phyloP scores from a whole-genome alignment of 495 filamentous ascomycete genomes.

The Aspergillus hancockii region DNA sequence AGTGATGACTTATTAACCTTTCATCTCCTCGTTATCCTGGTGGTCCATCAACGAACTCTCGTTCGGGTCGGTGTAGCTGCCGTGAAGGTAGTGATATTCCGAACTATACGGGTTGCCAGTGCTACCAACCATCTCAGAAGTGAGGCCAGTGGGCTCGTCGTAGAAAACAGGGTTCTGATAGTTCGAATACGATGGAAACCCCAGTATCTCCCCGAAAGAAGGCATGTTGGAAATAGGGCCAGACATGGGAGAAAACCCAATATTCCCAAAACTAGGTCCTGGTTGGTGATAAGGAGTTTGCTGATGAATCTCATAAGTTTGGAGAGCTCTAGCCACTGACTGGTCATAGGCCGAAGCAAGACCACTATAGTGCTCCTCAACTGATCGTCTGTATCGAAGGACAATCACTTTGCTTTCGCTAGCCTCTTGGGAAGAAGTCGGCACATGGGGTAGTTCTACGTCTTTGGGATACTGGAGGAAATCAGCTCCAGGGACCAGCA shows the following conservation, averaged over 20 bases:
- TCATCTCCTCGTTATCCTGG: neutral
- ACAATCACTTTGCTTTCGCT: slow-evolving; percentile 8
- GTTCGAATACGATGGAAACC: neutral
- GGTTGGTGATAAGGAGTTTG: neutral
- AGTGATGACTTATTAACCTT: neutral
- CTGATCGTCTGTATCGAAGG: slow-evolving; percentile 9
- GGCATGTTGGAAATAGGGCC: neutral
- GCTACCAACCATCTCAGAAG: neutral
- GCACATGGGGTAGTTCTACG: neutral
- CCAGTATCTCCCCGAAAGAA: neutral
- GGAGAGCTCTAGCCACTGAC: neutral
- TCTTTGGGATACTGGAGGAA: slow-evolving; percentile 22
- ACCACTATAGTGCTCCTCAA: neutral
- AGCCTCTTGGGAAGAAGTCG: neutral
- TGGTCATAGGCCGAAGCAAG: neutral
- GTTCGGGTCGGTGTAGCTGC: neutral
- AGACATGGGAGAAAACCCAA: neutral
- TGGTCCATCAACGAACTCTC: neutral
- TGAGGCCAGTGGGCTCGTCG: neutral
- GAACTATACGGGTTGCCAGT: neutral
- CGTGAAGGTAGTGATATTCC: neutral
- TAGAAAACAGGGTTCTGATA: neutral
- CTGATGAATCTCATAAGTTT: neutral
- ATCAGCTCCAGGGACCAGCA: slow-evolving; percentile 19
- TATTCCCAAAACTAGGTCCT: neutral